Base-by-base conservation (phyloP, 441 rosid genomes). In the Eruca vesicaria region DNA sequence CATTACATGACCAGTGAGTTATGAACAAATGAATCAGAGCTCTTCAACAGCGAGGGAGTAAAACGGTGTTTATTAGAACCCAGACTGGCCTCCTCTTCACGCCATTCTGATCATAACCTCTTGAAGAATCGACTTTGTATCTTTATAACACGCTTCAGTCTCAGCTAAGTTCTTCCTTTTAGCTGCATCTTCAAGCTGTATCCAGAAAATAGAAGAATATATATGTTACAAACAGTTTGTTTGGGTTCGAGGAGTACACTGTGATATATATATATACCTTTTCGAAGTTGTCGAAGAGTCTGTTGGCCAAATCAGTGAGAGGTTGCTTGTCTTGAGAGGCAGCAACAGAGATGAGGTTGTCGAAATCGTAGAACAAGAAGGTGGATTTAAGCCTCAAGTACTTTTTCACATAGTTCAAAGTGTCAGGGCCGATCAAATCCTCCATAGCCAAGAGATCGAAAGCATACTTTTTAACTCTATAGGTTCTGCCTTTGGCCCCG, bases 371-470 rank as follows among this genome's bases (percentile, higher is more conserved):
- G 84, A 88, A 85, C 89, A 95, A 84, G 78, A 84, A 69, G 2
- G 96, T 91, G 48, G 90, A 86, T 66, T 95, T 95, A 70, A 90
- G 85, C 78, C 96, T 87, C 80, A 92, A 78, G 66, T 92, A 92
- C 81, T 83, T 91, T 80, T 85, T 84, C 6, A 93, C 94, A 81
- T 93, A 91, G 80, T 89, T 91, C 77, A 85, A 78, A 2, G 90
- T 90, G 38, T 89, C 96, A 9, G 89, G 88, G 81, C 90, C 93
- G 43, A 93, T 85, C 89, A 95, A 80, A 82, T 90, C 98, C 60
- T 79, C 98, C 95, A 91, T 81, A 9, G 99, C 97, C 20, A 90
- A 77, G 21, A 90, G 88, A 87, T 92, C 97, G 75, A 95, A 90
- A 26, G 94, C 92, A 48, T 84, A 79, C 75, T 87, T 92, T 83